These are phyloP conservation scores for Camellia sinensis DNA, from an alignment of 148 eudicot species.

Conservation along the genomic window DNA sequence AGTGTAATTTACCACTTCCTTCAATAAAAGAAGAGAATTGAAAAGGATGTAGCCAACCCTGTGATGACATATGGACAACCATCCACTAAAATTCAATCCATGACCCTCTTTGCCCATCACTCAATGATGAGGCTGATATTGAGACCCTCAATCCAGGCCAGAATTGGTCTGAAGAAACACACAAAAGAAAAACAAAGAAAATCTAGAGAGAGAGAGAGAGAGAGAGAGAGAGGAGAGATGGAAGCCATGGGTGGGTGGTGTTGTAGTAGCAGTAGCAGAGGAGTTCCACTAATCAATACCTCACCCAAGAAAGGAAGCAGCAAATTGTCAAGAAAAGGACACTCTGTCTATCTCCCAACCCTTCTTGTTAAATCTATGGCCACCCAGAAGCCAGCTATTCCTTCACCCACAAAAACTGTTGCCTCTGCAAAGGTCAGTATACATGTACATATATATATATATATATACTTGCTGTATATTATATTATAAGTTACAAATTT, in stretches of 20 bases:
- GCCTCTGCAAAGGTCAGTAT: constrained; percentile 35
- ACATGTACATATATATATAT: too few species aligned
- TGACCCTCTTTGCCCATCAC: constrained; percentile 11
- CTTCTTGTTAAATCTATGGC: constrained; percentile 49
- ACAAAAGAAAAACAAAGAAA: not conserved
- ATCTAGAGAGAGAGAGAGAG: constrained; percentile 9
- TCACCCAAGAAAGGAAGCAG: constrained; percentile 2
- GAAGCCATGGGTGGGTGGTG: constrained; percentile 30
- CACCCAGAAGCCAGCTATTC: constrained; percentile 31
- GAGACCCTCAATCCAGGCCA: not conserved
- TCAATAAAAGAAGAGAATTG: not conserved
- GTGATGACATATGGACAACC: constrained; percentile 16
- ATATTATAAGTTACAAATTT: too few species aligned
- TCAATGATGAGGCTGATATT: not conserved
- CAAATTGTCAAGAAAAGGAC: not conserved
- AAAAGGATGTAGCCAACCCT: constrained; percentile 11
- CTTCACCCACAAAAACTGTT: constrained; percentile 37
- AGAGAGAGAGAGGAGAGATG: constrained; percentile 25
- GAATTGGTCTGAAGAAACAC: not conserved
- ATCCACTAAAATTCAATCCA: constrained; percentile 11
- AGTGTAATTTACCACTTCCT: too few species aligned
- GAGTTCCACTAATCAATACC: constrained; percentile 13
- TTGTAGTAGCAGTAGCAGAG: constrained; percentile 21
- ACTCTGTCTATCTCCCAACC: constrained; percentile 6
- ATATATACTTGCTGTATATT: too few species aligned